Conservation (phyloP, 1,284 basidiomycete genomes). For the Sutorius eximius region DNA sequence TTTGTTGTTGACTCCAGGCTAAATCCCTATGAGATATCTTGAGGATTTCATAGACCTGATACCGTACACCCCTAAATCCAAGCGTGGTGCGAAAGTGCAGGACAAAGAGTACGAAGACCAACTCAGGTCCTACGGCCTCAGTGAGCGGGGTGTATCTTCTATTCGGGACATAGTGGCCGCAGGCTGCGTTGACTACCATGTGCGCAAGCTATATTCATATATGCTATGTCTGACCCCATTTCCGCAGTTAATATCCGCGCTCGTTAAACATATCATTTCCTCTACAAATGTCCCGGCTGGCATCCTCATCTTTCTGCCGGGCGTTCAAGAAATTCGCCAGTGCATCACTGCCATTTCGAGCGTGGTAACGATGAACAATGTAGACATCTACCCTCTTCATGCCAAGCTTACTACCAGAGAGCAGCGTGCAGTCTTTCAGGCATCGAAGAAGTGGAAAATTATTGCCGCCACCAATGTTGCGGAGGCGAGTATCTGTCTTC, state of each 20-base stretch:
- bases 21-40: conserved; percentile 56
- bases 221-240: background rate
- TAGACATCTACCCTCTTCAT: conserved; percentile 81
- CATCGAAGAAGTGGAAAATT: conserved; percentile 74
- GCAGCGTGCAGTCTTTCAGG: conserved; percentile 78
- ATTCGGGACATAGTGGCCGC: conserved; percentile 64
- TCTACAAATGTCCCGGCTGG: conserved; percentile 54
- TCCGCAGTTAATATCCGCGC: conserved; percentile 62
- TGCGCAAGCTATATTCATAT: conserved; percentile 28
- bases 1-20: background rate
- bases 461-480: conserved; percentile 91
- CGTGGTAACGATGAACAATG: conserved; percentile 36
- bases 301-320: conserved; percentile 86
- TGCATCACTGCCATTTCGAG: conserved; percentile 70
- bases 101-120: conserved; percentile 54
- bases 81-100: conserved; percentile 34
- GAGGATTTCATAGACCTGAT: conserved; percentile 73
- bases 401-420: conserved; percentile 87
- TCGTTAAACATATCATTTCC: conserved; percentile 67
- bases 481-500: conserved; percentile 47
- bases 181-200: conserved; percentile 75
- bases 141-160: conserved; percentile 51
- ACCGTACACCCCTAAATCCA: conserved; percentile 42
- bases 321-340: conserved; percentile 84
- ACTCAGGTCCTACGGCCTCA: conserved; percentile 53